Evolutionary conservation across 176 grass and related monocot genomes (phyloP).

Genomic region (Pharus latifolius): DNA sequence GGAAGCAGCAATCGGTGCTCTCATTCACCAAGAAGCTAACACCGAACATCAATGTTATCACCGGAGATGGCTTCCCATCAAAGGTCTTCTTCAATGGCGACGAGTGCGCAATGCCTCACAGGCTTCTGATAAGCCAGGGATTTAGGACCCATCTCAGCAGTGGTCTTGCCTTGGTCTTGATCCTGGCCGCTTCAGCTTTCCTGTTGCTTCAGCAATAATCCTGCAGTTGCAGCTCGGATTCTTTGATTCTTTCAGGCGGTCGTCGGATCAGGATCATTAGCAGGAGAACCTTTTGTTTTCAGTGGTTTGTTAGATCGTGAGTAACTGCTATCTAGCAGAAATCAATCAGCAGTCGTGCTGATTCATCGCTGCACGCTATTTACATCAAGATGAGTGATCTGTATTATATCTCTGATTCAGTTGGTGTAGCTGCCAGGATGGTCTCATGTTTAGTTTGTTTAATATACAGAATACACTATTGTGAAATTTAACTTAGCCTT

Average conservation of each 20-base stretch:
- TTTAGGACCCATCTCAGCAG: conserved; percentile 17
- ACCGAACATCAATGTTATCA: conserved; percentile 47
- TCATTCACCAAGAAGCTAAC: conserved; percentile 85
- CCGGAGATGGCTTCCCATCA: conserved; percentile 69
- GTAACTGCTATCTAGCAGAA: conserved; percentile 23
- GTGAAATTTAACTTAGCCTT: background rate
- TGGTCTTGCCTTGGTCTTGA: conserved; percentile 13
- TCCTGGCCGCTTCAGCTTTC: conserved; percentile 32
- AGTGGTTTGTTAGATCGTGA: conserved; percentile 8
- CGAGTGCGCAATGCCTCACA: conserved; percentile 52
- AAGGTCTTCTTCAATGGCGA: conserved; percentile 98
- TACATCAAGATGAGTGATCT: conserved; percentile 20
- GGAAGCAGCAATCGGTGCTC: conserved; percentile 85
- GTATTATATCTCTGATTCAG: conserved; percentile 21
- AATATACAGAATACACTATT: conserved; percentile 13
- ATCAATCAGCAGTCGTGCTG: conserved; percentile 9
- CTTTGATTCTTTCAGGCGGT: conserved; percentile 60
- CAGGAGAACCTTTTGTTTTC: conserved; percentile 42
- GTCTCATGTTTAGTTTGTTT: conserved; percentile 5
- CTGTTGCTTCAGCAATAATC: conserved; percentile 47
- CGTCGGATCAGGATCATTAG: conserved; percentile 24
- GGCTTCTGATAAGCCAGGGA: conserved; percentile 31
- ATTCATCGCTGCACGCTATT: too few species aligned
- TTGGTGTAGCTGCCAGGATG: background rate
- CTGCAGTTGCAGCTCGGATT: conserved; percentile 23